Evolutionary conservation across 1,139 yeast species (phyloP).

Genomic region (Candida mesenterica): DNA sequence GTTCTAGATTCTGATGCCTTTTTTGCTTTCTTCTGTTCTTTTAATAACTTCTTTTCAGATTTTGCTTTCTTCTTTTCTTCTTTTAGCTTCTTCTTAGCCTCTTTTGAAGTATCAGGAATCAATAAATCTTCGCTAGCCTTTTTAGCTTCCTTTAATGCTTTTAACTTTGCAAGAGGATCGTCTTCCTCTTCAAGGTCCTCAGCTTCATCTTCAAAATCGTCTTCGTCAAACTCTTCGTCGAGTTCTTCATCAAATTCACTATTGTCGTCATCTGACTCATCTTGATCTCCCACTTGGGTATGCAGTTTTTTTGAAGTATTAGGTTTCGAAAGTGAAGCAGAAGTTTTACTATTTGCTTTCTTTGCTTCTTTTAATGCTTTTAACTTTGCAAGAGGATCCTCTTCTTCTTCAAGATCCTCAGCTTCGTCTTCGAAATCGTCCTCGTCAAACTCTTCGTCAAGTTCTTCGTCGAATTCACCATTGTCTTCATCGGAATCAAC

Average conservation of each 20-base stretch:
- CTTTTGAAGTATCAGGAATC: conserved; percentile 9
- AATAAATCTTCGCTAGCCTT: no score
- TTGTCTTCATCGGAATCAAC: conserved; percentile 9
- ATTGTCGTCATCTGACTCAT: conserved; percentile 20
- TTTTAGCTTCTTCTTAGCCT: conserved; percentile 2
- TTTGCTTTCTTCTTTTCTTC: conserved; percentile 11
- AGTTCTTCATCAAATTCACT: conserved; percentile 13
- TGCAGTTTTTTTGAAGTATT: conserved; percentile 7
- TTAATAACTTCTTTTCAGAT: conserved; percentile 8
- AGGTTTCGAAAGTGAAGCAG: no score
- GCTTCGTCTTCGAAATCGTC: conserved; percentile 12
- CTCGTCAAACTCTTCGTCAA: conserved; percentile 15
- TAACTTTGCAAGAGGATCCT: conserved; percentile 21
- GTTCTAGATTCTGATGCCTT: conserved; percentile 5
- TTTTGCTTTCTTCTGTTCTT: conserved; percentile 13
- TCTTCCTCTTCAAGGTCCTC: conserved; percentile 9
- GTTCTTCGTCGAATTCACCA: conserved; percentile 9
- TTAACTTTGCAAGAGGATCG: conserved; percentile 20
- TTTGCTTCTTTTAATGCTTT: conserved; percentile 18
- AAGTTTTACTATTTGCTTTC: no score
- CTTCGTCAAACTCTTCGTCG: conserved; percentile 24
- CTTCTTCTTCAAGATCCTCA: conserved; percentile 15
- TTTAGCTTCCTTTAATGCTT: conserved; percentile 14
- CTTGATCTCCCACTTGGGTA: not conserved
- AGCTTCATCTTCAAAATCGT: conserved; percentile 8